Evolutionary conservation across 2,329 filamentous ascomycete genomes (phyloP), one percentile per base, ranked within the genome.

Genomic region (Pseudogymnoascus sp.): DNA sequence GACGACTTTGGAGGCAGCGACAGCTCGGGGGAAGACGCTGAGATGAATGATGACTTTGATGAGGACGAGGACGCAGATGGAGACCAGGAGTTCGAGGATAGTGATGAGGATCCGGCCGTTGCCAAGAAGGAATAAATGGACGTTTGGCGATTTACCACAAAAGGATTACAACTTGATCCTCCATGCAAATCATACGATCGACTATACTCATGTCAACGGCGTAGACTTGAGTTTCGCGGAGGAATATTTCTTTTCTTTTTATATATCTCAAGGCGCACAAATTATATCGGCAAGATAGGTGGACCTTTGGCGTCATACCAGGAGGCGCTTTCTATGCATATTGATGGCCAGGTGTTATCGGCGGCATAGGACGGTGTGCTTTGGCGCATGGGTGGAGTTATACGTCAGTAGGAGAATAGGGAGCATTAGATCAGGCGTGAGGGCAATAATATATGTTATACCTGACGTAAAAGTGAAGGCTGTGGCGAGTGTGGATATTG

Each of bases 1-100:
- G 85, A 89, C 62, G 89, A 93, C 68, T 92, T 93, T 75, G 88
- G 87, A 9, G 88, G 87, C 15, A 90, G 87, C 70, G 89, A 91
- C 68, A 85, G 83, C 63, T 71, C 70, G 10, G 83, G 82, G 33
- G 87, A 87, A 10, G 82, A 84, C 47, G 82, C 84, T 28, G 82
- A 83, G 23, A 80, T 83, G 76, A 82, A 83, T 33, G 85, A 88
- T 53, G 83, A 82, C 42, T 80, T 82, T 23, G 80, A 81, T 8
- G 83, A 83, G 42, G 76, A 74, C 8, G 82, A 83, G 11, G 79
- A 80, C 1, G 82, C 86, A 21, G 84, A 83, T 6, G 82, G 82
- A 15, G 80, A 82, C 9, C 83, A 83, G 15, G 83, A 84, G 53
- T 78, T 80, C 19, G 80, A 82, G 42, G 76, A 78, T 15, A 73